Base-by-base conservation (phyloP, 2,329 filamentous ascomycete species). In the Hymenoscyphus albidus region DNA sequence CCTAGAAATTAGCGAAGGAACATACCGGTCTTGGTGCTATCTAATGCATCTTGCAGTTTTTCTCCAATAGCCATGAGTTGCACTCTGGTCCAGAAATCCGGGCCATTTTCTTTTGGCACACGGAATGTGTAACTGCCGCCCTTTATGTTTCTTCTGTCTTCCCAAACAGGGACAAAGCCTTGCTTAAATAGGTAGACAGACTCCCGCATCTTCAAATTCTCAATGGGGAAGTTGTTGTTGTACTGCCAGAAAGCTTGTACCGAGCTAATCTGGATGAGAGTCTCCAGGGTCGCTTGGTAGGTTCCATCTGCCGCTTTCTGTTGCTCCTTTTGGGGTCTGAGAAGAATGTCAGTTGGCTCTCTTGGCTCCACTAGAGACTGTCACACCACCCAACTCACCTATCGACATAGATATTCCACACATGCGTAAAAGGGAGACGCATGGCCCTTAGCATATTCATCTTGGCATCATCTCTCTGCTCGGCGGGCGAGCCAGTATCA, bases 121-220 rank as follows among this genome's bases (percentile, higher is more conserved):
- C 93, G 88, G 78, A 98, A 96, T 27, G 92, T 96, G 92, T 92
- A 97, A 76, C 90, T 90, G 59, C 94, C 94, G 61, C 94, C 94
- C 67, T 88, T 83, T 65, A 89, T 82, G 78, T 97, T 97, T 72
- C 95, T 88, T 51, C 91, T 86, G 76, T 98, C 94, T 78, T 93
- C 90, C 90, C 90, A 93, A 70, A 92, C 80, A 64, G 90, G 90
- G 68, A 84, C 85, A 77, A 92, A 91, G 42, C 90, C 90, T 67
- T 86, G 82, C 77, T 92, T 92, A 82, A 93, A 93, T 69, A 93
- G 83, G 76, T 93, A 91, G 69, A 93, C 84, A 57, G 87, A 89
- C 78, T 93, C 89, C 73, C 89, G 87, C 81, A 90, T 87, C 77
- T 88, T 88, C 77, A 93, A 87, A 76, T 88, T 85, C 65, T 88